Percentiles rank a stretch among this genome's conserved stretches.
phyloP scores from a whole-genome alignment of 495 filamentous ascomycete genomes.

The Penicillium cinerascens region DNA sequence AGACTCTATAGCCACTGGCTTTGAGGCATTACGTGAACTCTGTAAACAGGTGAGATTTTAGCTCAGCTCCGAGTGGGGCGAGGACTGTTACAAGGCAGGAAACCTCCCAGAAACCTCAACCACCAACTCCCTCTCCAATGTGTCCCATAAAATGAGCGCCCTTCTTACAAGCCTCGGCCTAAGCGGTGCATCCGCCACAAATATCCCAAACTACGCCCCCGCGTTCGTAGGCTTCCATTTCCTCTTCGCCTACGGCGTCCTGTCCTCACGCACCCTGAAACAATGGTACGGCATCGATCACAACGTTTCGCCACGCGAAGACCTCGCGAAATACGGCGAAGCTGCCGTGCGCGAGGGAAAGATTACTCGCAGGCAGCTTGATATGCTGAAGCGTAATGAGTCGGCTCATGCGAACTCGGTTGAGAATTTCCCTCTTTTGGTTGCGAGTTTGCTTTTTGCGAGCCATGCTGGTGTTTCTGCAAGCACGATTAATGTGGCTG shows the following conservation, averaged over 20 bases:
- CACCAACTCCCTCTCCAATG: not conserved
- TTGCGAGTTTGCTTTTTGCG: slow-evolving; percentile 19
- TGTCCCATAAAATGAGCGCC: slow-evolving; percentile 4
- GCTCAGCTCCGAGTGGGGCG: too few relatives aligned
- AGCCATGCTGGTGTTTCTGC: slow-evolving; percentile 19
- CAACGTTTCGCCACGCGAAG: slow-evolving; percentile 43
- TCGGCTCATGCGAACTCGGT: slow-evolving; percentile 47
- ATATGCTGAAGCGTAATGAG: slow-evolving; percentile 45
- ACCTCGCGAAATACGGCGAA: slow-evolving; percentile 44
- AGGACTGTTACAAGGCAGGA: not conserved
- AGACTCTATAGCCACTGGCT: too few relatives aligned
- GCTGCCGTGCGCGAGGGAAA: slow-evolving; percentile 45
- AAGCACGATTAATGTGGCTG: slow-evolving; percentile 21
- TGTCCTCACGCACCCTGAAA: slow-evolving; percentile 46
- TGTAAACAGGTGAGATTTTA: too few relatives aligned
- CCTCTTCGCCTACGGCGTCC: slow-evolving; percentile 45
- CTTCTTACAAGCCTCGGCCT: slow-evolving; percentile 24
- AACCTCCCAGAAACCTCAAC: not conserved
- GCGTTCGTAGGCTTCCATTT: slow-evolving; percentile 44
- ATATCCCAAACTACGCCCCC: slow-evolving; percentile 34
- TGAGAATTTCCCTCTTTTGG: slow-evolving; percentile 34
- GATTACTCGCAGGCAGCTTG: slow-evolving; percentile 40
- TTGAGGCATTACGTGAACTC: too few relatives aligned
- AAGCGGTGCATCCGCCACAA: not conserved
- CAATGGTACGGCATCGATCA: slow-evolving; percentile 49